These are phyloP conservation scores for Heliamphora exappendiculata DNA, from an alignment of 148 eudicot genomes.

Conservation along the genomic window DNA sequence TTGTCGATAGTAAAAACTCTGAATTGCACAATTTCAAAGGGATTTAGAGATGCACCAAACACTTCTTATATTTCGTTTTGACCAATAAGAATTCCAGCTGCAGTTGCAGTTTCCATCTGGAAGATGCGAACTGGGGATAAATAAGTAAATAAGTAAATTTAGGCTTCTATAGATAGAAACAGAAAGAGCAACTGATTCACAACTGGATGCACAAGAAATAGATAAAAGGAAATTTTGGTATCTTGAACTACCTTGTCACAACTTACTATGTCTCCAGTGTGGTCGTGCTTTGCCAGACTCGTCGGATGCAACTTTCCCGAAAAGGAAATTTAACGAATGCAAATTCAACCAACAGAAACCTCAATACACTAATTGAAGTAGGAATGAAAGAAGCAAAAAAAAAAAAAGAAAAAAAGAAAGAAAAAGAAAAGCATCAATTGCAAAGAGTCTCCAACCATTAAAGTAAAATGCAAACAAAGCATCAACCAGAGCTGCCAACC, in stretches of 20 bases:
- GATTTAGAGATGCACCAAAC: neutral
- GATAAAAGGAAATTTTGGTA: neutral
- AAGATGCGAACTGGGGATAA: neutral
- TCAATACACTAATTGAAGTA: neutral
- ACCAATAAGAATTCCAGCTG: no score
- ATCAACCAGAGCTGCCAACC: neutral
- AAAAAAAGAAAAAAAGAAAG: no score
- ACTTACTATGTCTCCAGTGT: constrained; percentile 22
- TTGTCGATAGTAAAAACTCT: neutral
- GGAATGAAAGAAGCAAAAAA: neutral
- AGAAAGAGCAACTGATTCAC: neutral
- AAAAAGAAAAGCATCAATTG: no score
- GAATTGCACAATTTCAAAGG: neutral
- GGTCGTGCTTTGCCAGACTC: constrained; percentile 33
- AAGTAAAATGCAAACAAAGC: no score
- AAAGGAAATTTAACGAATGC: neutral
- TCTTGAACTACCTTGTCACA: no score
- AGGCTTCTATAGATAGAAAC: neutral
- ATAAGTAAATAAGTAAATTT: neutral
- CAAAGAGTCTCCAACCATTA: no score
- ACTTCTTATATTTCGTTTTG: neutral
- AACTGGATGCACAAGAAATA: neutral
- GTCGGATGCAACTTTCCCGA: constrained; percentile 37
- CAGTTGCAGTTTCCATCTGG: constrained; percentile 5
- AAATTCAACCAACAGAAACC: neutral